Evolutionary conservation across 495 filamentous ascomycete species (phyloP), one percentile per base, ranked within the genome.

Genomic region (Saxispiralis lemnorum): DNA sequence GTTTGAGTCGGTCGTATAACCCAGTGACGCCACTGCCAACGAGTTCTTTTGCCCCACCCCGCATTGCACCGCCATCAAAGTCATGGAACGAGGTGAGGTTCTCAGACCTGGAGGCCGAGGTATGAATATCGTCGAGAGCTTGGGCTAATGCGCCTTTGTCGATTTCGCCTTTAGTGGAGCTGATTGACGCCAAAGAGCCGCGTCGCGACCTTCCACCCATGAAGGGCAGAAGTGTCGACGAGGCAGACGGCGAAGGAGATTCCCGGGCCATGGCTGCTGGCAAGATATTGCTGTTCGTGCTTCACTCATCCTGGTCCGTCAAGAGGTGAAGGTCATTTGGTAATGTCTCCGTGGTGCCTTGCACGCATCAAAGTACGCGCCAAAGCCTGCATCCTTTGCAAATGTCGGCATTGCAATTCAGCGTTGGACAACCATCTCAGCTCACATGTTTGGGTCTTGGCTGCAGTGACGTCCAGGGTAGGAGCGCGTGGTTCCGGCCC

Each of bases 11-110:
- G 63, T 68, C 86, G 57, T 93, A 93, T 13, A 95, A 56, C 1
- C 85, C 85, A 56, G 79, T 92, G 28, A 95, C 59, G 1, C 86
- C 83, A 40, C 31, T 53, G 31, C 46, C 49, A 35, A 53, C 50
- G 1, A 53, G 14, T 42, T 53, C 50, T 38, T 53, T 53, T 6
- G 50, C 41, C 17, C 50, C 46, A 24, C 11, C 11, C 16, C 41
- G 46, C 11, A 30, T 12, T 10, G 10, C 28, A 13, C 50, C 50
- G 7, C 50, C 50, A 31, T 53, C 79, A 44, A 89, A 83, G 38
- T 92, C 85, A 60, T 87, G 86, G 63, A 95, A 95, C 15, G 81
- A 84, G 9, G 84, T 93, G 11, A 93, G 65, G 30, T 72, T 68
- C 28, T 78, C 79, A 11, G 81, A 79, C 48, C 82, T 81, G 51